A percentile compares a stretch with the other conserved stretches of the same genome.
Conservation (phyloP, 768 basidiomycete genomes). For the Mycena haematopus region DNA sequence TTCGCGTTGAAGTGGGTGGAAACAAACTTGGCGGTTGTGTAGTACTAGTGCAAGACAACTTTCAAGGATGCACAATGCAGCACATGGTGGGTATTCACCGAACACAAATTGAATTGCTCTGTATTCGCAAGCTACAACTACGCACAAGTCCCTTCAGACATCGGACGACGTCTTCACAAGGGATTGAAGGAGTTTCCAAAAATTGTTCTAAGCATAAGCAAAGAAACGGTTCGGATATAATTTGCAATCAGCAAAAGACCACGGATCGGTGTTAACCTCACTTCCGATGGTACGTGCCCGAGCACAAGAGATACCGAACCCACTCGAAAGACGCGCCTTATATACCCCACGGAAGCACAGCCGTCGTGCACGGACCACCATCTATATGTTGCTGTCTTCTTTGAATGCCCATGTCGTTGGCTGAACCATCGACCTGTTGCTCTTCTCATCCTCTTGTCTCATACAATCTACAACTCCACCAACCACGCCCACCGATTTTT, state of each 20-base stretch:
- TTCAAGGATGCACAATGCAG: too few species aligned
- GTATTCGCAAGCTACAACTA: not conserved
- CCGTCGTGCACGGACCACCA: conserved; percentile 21
- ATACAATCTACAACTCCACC: too few species aligned
- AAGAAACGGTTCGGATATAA: conserved; percentile 96
- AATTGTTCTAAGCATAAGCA: conserved; percentile 91
- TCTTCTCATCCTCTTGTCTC: not conserved
- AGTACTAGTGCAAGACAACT: too few species aligned
- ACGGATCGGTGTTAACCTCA: conserved; percentile 96
- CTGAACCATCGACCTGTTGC: conserved; percentile 36
- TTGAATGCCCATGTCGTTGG: conserved; percentile 26
- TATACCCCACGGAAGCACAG: conserved; percentile 3
- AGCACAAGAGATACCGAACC: conserved; percentile 83
- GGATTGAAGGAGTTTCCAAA: conserved; percentile 67
- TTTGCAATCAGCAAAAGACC: conserved; percentile 97
- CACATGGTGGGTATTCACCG: too few species aligned
- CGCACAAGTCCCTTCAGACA: conserved; percentile 17
- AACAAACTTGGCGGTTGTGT: too few species aligned
- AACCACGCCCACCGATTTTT: too few species aligned
- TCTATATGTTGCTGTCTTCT: not conserved
- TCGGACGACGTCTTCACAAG: conserved; percentile 33
- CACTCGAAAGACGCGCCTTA: conserved; percentile 8
- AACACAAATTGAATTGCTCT: too few species aligned
- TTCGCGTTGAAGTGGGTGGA: too few species aligned
- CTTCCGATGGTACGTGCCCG: conserved; percentile 95